Percentiles rank a stretch among this genome's conserved stretches.
Evolutionary conservation across 768 basidiomycete species (phyloP).

Genomic region (Tylopilus sp.): DNA sequence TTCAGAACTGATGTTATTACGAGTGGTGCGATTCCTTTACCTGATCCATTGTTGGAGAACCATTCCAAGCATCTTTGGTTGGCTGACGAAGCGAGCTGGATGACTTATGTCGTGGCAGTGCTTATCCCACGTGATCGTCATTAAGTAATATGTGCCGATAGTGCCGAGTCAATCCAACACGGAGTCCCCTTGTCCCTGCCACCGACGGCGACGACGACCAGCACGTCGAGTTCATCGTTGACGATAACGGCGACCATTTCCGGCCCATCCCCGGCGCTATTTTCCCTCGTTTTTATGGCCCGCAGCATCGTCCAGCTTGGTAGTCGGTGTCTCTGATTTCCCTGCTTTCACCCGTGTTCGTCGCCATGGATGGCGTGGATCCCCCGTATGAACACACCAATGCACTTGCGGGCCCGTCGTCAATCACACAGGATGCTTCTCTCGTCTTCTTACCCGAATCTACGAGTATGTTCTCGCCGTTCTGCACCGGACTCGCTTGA

Average conservation of each 20-base stretch:
- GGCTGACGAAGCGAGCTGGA: too few species aligned
- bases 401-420: conserved; percentile 65
- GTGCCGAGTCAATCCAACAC: conserved; percentile 30
- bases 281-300: conserved; percentile 17
- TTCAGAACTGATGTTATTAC: background rate
- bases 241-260: conserved; percentile 23
- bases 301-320: conserved; percentile 1
- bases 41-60: conserved; percentile 19
- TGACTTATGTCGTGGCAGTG: conserved; percentile 14
- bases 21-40: conserved; percentile 8
- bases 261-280: background rate
- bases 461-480: conserved; percentile 27
- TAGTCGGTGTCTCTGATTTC: conserved; percentile 26
- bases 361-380: conserved; percentile 31
- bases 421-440: conserved; percentile 21
- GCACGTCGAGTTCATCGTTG: conserved; percentile 28
- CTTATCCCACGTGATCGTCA: conserved; percentile 22
- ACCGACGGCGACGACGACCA: conserved; percentile 31
- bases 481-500: conserved; percentile 8
- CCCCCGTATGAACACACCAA: conserved; percentile 37
- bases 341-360: conserved; percentile 12
- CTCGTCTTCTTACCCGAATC: conserved; percentile 30
- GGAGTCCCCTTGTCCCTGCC: conserved; percentile 36
- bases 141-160: conserved; percentile 33
- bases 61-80: conserved; percentile 13